Evolutionary conservation across 305 asterid genomes (phyloP).

Genomic region (Nicotiana rustica): DNA sequence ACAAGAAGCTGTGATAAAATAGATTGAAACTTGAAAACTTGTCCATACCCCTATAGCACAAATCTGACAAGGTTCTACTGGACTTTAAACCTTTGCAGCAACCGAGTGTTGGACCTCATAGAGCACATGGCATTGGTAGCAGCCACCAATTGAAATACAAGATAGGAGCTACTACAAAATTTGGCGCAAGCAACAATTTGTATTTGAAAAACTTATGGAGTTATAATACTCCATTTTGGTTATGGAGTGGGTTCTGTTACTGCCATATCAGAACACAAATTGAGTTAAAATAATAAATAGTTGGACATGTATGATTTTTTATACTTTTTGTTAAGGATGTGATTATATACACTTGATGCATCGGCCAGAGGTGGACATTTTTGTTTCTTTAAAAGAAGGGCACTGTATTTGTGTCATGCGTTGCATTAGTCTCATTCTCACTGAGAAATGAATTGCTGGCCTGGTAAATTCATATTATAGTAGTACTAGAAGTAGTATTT

Average conservation of each 20-base stretch:
- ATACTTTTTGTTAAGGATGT: neutral
- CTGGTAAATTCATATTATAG: neutral
- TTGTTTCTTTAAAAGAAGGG: neutral
- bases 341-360: neutral
- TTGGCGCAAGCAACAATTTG: constrained; percentile 29
- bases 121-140: constrained; percentile 99
- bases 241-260: constrained; percentile 9
- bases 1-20: no score
- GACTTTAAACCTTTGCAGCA: constrained; percentile 55
- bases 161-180: constrained; percentile 2
- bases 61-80: neutral
- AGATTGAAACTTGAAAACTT: neutral
- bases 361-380: neutral
- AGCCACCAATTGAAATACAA: constrained; percentile 53
- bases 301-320: constrained; percentile 20
- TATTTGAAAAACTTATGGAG: neutral
- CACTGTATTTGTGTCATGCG: neutral
- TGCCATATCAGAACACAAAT: neutral
- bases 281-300: constrained; percentile 16
- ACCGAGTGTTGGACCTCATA: constrained; percentile 92
- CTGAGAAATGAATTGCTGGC: neutral
- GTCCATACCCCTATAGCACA: neutral
- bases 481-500: neutral
- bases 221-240: constrained; percentile 7
- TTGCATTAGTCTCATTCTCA: neutral